Conservation (phyloP, 805 yeast species). For the Kluyveromyces starmeri region DNA sequence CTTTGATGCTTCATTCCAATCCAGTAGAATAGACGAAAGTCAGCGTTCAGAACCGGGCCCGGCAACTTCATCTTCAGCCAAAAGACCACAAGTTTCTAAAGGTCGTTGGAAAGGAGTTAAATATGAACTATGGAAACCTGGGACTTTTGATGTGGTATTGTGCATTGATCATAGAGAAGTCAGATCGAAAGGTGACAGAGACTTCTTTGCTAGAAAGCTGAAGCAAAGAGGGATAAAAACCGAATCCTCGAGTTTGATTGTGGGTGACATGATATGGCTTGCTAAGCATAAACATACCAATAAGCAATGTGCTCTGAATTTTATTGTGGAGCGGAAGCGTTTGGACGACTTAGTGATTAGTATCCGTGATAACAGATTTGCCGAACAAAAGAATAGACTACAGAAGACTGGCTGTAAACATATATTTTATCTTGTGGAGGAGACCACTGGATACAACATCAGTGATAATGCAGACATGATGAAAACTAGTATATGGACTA, state of each 20-base stretch:
- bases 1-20: slow-evolving; percentile 1
- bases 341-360: slow-evolving; percentile 77
- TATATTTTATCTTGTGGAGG: slow-evolving; percentile 75
- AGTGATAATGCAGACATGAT: slow-evolving; percentile 51
- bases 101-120: slow-evolving; percentile 18
- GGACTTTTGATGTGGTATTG: slow-evolving; percentile 49
- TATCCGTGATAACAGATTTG: slow-evolving; percentile 79
- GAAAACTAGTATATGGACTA: slow-evolving; percentile 66
- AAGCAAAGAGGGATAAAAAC: slow-evolving; percentile 38
- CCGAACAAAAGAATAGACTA: slow-evolving; percentile 78
- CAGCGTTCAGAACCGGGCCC: neutral
- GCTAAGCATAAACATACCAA: slow-evolving; percentile 56
- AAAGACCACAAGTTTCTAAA: slow-evolving; percentile 9
- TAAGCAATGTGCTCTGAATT: slow-evolving; percentile 62
- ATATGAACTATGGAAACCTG: slow-evolving; percentile 49
- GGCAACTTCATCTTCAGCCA: slow-evolving; percentile 2
- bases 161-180: slow-evolving; percentile 79
- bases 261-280: slow-evolving; percentile 89
- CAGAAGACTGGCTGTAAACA: slow-evolving; percentile 57
- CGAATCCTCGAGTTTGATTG: slow-evolving; percentile 50
- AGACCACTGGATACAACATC: slow-evolving; percentile 39
- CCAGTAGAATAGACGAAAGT: slow-evolving; percentile 2
- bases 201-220: slow-evolving; percentile 55
- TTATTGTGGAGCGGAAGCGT: slow-evolving; percentile 84
- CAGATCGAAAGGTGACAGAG: slow-evolving; percentile 56